Conservation (phyloP, 495 filamentous ascomycete species). For the Sphaerosporella brunnea region DNA sequence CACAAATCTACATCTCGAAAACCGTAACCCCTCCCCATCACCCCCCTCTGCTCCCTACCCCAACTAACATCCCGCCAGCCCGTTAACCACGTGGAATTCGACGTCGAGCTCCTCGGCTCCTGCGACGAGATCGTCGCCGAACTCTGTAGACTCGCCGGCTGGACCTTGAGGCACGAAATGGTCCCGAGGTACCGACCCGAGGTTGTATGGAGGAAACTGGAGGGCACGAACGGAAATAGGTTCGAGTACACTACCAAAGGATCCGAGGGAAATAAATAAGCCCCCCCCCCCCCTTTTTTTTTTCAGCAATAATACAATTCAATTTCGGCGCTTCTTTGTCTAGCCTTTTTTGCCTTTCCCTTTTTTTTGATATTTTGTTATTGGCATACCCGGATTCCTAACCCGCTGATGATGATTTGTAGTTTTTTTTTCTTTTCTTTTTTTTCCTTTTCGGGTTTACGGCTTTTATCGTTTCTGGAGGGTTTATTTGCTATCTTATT, state of each 20-base stretch:
- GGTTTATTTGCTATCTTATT: no score
- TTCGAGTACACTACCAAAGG: not conserved
- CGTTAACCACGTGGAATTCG: slow-evolving; percentile 77
- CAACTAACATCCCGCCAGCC: slow-evolving; percentile 32
- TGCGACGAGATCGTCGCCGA: slow-evolving; percentile 85
- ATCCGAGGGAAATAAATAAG: no score
- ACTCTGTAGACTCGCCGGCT: slow-evolving; percentile 67
- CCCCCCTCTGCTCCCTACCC: not conserved
- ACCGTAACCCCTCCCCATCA: slow-evolving; percentile 40
- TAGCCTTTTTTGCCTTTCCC: no score
- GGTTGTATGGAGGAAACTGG: slow-evolving; percentile 22
- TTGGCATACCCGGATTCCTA: no score
- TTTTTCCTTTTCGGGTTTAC: no score
- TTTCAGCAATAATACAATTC: no score
- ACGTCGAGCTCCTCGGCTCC: slow-evolving; percentile 83
- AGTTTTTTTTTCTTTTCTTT: no score
- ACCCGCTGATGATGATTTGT: no score
- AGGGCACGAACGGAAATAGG: not conserved
- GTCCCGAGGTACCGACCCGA: slow-evolving; percentile 43
- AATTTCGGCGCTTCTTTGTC: no score
- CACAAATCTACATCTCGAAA: slow-evolving; percentile 85
- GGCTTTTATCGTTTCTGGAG: no score
- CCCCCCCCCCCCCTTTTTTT: no score
- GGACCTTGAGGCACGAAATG: slow-evolving; percentile 83
- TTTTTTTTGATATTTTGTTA: no score